Evolutionary conservation across 176 grass and related monocot genomes (phyloP), one percentile per base, ranked within the genome.

Genomic region (Triticum aestivum): DNA sequence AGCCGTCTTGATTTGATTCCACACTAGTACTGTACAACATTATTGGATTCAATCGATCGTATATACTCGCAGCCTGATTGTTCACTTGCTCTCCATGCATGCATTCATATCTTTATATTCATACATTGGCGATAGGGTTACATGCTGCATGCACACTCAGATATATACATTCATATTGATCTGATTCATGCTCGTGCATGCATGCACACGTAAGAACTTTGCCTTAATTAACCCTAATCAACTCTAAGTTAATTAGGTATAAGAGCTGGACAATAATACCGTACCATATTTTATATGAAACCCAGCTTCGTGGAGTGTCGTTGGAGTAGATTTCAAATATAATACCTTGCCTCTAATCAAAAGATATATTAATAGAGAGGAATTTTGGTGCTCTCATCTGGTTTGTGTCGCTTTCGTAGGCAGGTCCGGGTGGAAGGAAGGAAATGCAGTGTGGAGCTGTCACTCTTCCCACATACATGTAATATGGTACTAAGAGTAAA

Each of bases 381-480:
- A 38, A 38, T 8, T 38, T 37, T 37, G 35, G 35, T 37, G 35
- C 6, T 37, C 35, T 37, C 35, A 37, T 37, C 35, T 37, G 35
- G 6, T 37, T 37, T 37, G 35, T 37, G 35, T 38, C 35, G 35
- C 35, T 38, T 38, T 38, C 6, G 35, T 7, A 38, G 35, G 6
- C 38, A 39, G 39, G 9, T 42, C 27, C 0, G 2, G n/a, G 45
- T 79, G 32, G 88, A 62, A 78, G 75, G 82, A 87, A 56, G 51
- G 78, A 42, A 71, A 85, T 69, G 88, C 81, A 85, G 91, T 77
- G 78, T 69, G 61, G 82, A 93, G 89, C 83, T 83, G 78, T 88
- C 92, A 93, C 89, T 89, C 92, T 86, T 91, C 81, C 51, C 26
- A 24, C 69, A 2, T 72, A 35, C 10, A 12, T 38, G 5, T 1